Base-by-base conservation (phyloP, 805 yeast species). In the Danielozyma ontarioensis region DNA sequence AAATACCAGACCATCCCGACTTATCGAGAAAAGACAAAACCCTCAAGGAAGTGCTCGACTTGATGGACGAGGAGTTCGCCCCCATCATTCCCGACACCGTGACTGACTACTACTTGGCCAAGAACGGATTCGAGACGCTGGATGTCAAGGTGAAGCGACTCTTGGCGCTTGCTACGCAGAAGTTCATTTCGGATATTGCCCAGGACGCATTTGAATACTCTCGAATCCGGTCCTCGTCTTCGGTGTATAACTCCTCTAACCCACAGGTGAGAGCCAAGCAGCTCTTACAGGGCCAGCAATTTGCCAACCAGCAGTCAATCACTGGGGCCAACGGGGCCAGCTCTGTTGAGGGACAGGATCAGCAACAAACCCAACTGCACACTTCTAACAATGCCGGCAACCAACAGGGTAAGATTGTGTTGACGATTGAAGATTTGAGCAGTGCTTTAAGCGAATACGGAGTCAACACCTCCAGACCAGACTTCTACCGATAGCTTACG, bases 21-120 rank as follows among this genome's bases (percentile, higher is more conserved):
- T 65, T 82, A 31, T 74, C 87, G 1, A 69, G 87, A 44, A 82
- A 83, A 46, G 95, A 87, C 51, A 84, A 83, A 49, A 80, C 93
- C 0, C 63, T 93, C 33, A 77, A 81, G 46, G 97, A 93, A 46
- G 80, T 93, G 23, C 66, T 93, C 18, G 83, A 81, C 22, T 68
- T 88, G 69, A 82, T 93, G 90, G 95, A 87, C 44, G 68, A 62
- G 3, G 96, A 88, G 38, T 87, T 81, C 54, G 86, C 96, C 3
- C 98, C 98, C 2, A 81, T 90, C 22, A 93, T 93, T 26, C 98
- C 98, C 0, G 97, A 93, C 54, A 89, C 95, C 0, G 97, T 93
- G 8, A 84, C 96, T 0, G 97, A 90, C 52, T 93, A 88, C 55
- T 93, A 90, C 50, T 62, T 90, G 33, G 76, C 86, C 16, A 81